A percentile compares a stretch with the other conserved stretches of the same genome.
These are phyloP conservation scores for Gossypium lobatum DNA, from an alignment of 441 rosid species.

Conservation along the genomic window DNA sequence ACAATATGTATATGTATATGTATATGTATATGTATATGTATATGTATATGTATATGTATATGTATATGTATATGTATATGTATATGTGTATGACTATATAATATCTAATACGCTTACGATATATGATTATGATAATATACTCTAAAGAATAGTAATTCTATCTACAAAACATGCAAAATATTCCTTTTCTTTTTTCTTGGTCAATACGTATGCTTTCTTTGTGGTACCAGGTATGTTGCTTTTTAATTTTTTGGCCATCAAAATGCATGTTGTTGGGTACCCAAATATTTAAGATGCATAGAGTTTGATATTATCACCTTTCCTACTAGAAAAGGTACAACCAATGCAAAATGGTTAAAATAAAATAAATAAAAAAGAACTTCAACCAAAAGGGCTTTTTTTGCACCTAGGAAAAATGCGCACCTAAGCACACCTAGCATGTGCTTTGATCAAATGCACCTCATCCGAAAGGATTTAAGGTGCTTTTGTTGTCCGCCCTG, in stretches of 20 bases:
- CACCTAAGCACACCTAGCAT: not conserved
- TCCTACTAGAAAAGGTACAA: not conserved
- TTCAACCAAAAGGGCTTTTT: not conserved
- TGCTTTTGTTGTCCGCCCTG: not conserved
- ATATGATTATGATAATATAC: not conserved
- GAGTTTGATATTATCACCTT: not conserved
- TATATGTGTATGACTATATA: not conserved
- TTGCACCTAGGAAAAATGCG: not conserved
- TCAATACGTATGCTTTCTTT: not conserved
- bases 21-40: too few relatives aligned
- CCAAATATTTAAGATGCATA: not conserved
- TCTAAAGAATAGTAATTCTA: not conserved
- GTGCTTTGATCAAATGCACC: not conserved
- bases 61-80: too few relatives aligned
- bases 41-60: too few relatives aligned
- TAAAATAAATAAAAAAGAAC: not conserved
- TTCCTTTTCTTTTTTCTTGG: not conserved
- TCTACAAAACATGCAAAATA: not conserved
- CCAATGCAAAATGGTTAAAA: not conserved
- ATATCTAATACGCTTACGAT: not conserved
- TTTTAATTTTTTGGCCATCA: too few relatives aligned
- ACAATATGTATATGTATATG: not conserved
- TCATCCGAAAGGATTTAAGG: not conserved
- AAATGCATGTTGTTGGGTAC: not conserved
- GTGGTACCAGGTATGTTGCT: not conserved